Evolutionary conservation across 106 monocot genomes (phyloP), one percentile per base, ranked within the genome.

Genomic region (Chionographis japonica): DNA sequence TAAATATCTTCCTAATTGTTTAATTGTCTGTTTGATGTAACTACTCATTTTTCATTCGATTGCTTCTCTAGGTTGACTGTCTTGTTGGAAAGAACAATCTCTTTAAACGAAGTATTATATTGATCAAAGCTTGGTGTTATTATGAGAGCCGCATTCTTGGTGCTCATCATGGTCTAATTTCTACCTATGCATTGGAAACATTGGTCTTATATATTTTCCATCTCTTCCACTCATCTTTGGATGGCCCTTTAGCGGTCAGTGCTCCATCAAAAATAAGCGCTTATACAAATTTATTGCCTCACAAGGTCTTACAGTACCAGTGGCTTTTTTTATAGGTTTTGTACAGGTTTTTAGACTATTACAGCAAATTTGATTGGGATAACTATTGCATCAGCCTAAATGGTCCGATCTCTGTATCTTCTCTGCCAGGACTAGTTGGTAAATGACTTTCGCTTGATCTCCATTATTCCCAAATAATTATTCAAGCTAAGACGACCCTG

Each of bases 101-200:
- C 10, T 91, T 95, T 63, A 95, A 92, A 65, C 75, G 86, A 53
- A 95, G 91, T 67, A 86, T 95, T 72, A 77, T 91, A 82, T 68
- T 95, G 58, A 86, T 95, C 69, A 95, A 95, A 79, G 81, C 88
- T 18, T 95, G 95, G 95, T 95, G 95, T 60, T 92, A 95, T 74
- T 95, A 95, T 74, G 95, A 95, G 57, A 95, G 95, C 39, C 91
- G 87, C 40, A 92, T 95, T 81, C 95, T 95, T 74, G 95, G 95
- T 75, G 91, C 95, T 63, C 86, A 95, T 66, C 88, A 91, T 74
- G 88, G 91, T 71, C 61, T 95, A 37, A 81, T 95, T 58, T 91
- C 95, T 52, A 95, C 95, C 1, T 95, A 95, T 89, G 95, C 95
- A n/a, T 84, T 95, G 77, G 95, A 95, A 78, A 89, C 81, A 49